Evolutionary conservation across 164 flowering plant species (phyloP), one percentile per base, ranked within the genome.

Genomic region (Magnolia officinalis): DNA sequence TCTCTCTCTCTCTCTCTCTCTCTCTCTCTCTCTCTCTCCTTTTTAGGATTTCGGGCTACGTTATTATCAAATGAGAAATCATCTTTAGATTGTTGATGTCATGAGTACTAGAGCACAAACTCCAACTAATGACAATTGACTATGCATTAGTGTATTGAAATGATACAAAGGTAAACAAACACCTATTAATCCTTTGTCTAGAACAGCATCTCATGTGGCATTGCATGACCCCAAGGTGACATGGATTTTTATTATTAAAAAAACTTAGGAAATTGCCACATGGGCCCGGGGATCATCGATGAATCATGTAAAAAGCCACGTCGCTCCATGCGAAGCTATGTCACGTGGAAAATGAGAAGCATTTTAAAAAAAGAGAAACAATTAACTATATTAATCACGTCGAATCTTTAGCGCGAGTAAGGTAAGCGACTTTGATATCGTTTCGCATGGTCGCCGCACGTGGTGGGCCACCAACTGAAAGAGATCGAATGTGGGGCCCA

Each of bases 41-140:
- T 71, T 20, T 68, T 72, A 81, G 52, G 84, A 84, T 70, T 65
- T 78, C 55, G 82, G 72, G 73, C 73, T 55, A 19, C 65, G 63
- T 69, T 67, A 10, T 37, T 29, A 68, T 72, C 74, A 67, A 70
- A 78, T 66, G 67, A 64, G 50, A 68, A 4, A 11, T 70, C 14
- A 75, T 71, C 26, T 69, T 75, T 79, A 66, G 50, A 74, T 69
- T 76, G 81, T 80, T 83, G 87, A 79, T 64, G 84, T 75, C 82
- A 84, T 83, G 84, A 87, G 86, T 83, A 26, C 29, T 26, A 80
- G 37, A 77, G 79, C 79, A 78, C 86, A 77, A 82, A 76, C 76
- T 77, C 79, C 86, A 81, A 83, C 68, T 74, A 77, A 76, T 74
- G 73, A 63, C 8, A 20, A 49, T 70, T 7, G 49, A 75, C 11